A percentile compares a stretch with the other conserved stretches of the same genome.
These are phyloP conservation scores for Zarea fungicola DNA, from an alignment of 2,329 filamentous ascomycete genomes.

Conservation along the genomic window DNA sequence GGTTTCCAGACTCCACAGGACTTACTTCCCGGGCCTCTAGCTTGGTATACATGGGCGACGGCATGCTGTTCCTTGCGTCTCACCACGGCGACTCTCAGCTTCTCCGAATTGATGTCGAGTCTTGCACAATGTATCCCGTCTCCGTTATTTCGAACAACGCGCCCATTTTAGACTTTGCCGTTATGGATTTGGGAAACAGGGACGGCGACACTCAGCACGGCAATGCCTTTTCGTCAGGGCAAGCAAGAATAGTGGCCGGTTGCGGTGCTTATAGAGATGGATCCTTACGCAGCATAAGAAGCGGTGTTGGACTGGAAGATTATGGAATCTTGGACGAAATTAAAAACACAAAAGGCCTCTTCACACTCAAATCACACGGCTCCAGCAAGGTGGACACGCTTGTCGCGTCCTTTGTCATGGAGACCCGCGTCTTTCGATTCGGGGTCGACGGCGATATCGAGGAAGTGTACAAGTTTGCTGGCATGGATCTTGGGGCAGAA, in stretches of 20 bases:
- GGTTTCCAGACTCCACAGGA: slow-evolving; percentile 22
- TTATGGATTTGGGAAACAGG: slow-evolving; percentile 93
- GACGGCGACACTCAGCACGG: slow-evolving; percentile 68
- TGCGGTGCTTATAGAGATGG: slow-evolving; percentile 89
- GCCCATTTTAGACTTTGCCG: slow-evolving; percentile 85
- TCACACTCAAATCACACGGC: slow-evolving; percentile 54
- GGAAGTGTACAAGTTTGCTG: slow-evolving; percentile 72
- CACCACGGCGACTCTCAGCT: slow-evolving; percentile 92
- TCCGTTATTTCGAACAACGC: slow-evolving; percentile 74
- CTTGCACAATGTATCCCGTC: slow-evolving; percentile 53
- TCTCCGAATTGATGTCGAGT: slow-evolving; percentile 48
- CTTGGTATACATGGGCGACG: slow-evolving; percentile 70
- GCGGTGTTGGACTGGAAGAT: slow-evolving; percentile 88
- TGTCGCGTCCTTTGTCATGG: slow-evolving; percentile 73
- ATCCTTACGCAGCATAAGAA: slow-evolving; percentile 81
- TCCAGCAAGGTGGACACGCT: slow-evolving; percentile 60
- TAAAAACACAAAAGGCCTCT: slow-evolving; percentile 66
- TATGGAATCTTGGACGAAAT: slow-evolving; percentile 77
- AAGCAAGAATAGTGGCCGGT: slow-evolving; percentile 87
- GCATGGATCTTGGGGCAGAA: slow-evolving; percentile 61
- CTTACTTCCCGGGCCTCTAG: slow-evolving; percentile 68
- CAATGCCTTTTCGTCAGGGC: slow-evolving; percentile 90
- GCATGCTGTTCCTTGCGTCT: slow-evolving; percentile 79
- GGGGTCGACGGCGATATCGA: slow-evolving; percentile 71
- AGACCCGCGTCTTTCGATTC: slow-evolving; percentile 80